A percentile compares a stretch with the other conserved stretches of the same genome.
Conservation (phyloP, 2,329 filamentous ascomycete species). For the Aspergillus eucalypticola region DNA sequence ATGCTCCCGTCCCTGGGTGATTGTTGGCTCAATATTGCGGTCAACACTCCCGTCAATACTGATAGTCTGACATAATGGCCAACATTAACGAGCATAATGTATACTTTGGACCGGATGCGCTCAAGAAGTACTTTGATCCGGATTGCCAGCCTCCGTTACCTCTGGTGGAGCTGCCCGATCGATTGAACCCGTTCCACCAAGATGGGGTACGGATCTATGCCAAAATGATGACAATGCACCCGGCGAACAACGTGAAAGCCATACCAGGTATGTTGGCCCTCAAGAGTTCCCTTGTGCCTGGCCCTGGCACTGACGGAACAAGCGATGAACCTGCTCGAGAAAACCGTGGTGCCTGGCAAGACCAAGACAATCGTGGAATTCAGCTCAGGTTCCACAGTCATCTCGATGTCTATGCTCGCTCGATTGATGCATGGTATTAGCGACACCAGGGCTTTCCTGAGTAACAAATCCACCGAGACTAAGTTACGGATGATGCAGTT, state of each 20-base stretch:
- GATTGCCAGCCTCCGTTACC: constrained; percentile 60
- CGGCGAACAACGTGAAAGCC: constrained; percentile 65
- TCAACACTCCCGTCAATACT: background rate
- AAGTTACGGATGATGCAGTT: constrained; percentile 61
- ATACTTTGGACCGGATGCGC: constrained; percentile 58
- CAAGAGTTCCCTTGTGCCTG: background rate
- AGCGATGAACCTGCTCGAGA: constrained; percentile 56
- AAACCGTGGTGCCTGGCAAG: constrained; percentile 43
- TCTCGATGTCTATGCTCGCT: constrained; percentile 60
- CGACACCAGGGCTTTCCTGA: constrained; percentile 58
- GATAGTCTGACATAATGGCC: constrained; percentile 22
- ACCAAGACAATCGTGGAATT: constrained; percentile 60
- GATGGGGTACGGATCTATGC: constrained; percentile 65
- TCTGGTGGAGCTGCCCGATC: constrained; percentile 60
- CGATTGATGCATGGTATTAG: constrained; percentile 54
- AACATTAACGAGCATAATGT: constrained; percentile 51
- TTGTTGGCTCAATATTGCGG: background rate
- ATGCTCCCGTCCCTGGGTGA: constrained; percentile 10
- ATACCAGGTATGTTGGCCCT: constrained; percentile 48
- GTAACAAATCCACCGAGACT: constrained; percentile 58
- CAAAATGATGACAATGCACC: constrained; percentile 67
- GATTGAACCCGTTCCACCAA: constrained; percentile 57
- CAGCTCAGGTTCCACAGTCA: constrained; percentile 63
- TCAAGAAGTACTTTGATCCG: constrained; percentile 62
- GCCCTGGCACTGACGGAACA: background rate